Percentiles rank a stretch among this genome's conserved stretches.
These are phyloP conservation scores for Endocalyx cinctus DNA, from an alignment of 2,329 filamentous ascomycete genomes.

Conservation along the genomic window DNA sequence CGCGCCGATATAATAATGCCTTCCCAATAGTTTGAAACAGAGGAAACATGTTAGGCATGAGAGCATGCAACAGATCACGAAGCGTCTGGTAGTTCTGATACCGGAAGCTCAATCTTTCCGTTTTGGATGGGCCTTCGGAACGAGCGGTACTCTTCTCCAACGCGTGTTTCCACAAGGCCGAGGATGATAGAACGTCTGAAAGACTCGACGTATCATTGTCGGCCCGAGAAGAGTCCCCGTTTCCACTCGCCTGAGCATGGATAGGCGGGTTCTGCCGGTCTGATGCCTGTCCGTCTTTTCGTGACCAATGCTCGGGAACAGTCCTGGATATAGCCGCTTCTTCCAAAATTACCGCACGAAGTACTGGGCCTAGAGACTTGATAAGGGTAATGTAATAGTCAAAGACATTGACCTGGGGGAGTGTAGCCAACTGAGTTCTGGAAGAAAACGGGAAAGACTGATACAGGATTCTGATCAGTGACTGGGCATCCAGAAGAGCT, in stretches of 20 bases:
- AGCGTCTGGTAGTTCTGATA: slow-evolving; percentile 74
- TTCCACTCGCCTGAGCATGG: slow-evolving; percentile 6
- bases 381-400: slow-evolving; percentile 78
- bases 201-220: slow-evolving; percentile 24
- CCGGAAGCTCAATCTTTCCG: slow-evolving; percentile 30
- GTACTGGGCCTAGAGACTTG: slow-evolving; percentile 68
- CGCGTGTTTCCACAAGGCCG: slow-evolving; percentile 17
- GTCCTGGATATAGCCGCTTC: slow-evolving; percentile 69
- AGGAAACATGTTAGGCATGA: slow-evolving; percentile 74
- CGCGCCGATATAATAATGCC: slow-evolving; percentile 69
- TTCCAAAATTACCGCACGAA: slow-evolving; percentile 79
- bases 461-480: slow-evolving; percentile 69
- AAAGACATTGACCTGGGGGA: slow-evolving; percentile 74
- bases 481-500: slow-evolving; percentile 71
- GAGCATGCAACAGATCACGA: slow-evolving; percentile 69
- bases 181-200: slow-evolving; percentile 18
- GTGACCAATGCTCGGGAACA: slow-evolving; percentile 65
- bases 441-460: slow-evolving; percentile 69
- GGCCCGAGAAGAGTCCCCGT: slow-evolving; percentile 5
- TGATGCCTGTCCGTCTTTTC: slow-evolving; percentile 16
- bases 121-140: slow-evolving; percentile 15
- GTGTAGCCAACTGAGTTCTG: slow-evolving; percentile 59
- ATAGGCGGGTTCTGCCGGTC: slow-evolving; percentile 11
- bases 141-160: slow-evolving; percentile 10
- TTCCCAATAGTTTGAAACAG: slow-evolving; percentile 86